Evolutionary conservation across 257 asterid genomes (phyloP), one percentile per base, ranked within the genome.

Genomic region (Paraleonurus japonicus): DNA sequence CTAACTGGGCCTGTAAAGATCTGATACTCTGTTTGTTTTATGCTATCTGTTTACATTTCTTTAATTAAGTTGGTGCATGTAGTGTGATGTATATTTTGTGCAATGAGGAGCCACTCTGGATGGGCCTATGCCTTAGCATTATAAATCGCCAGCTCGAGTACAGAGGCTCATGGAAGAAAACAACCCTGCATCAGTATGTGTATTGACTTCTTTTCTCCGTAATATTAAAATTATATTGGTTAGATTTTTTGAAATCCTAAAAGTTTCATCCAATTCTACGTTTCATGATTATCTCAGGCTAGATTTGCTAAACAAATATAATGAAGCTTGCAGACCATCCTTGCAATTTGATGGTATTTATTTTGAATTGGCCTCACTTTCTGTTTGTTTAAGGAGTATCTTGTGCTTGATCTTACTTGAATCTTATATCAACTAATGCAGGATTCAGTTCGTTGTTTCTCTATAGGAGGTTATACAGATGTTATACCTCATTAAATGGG

Each of bases 41-140:
- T 61, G 62, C 48, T 33, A 16, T 48, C 73, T 5, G 19, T 73
- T 43, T 65, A 33, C 43, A 33, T n/a, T 50, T 76, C 58, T 27
- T 20, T 61, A 63, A 35, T 73, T 74, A 59, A 51, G 60, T 72
- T 72, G 57, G 72, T 73, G 20, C n/a, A 10, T 81, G 88, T 82
- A 95, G 98, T 79, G 96, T 95, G 68, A 85, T 95, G 95, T 95
- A 88, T 85, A 84, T 89, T 59, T 75, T 95, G 58, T 92, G 98
- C 92, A 89, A 87, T 37, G 99, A 95, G 89, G 98, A 92, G 84
- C 99, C 99, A 12, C 87, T 92, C 26, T 95, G 99, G 99, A 87
- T 88, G 95, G 73, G 80, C 67, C 79, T 88, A 45, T 95, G 98
- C 84, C 86, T 92, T 72, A 68, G 81, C 81, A 74, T 82, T 41